These are phyloP conservation scores for Proteromonas lacertae DNA, from an alignment of 352 stramenopile species.

Conservation along the genomic window DNA sequence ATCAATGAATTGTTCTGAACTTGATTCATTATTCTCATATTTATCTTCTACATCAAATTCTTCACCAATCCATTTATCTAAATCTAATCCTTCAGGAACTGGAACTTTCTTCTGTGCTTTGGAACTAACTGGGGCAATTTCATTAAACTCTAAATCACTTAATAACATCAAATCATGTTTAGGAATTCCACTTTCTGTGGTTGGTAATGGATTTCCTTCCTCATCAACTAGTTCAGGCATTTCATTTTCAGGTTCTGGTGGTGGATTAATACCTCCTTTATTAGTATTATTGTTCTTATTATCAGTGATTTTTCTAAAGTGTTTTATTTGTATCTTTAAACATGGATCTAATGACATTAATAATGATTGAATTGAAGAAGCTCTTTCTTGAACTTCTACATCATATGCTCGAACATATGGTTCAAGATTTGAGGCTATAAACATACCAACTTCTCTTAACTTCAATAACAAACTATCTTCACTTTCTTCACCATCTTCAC, in stretches of 20 bases:
- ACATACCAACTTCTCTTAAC: not conserved
- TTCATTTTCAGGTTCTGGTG: not conserved
- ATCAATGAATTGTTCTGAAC: not conserved
- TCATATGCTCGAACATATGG: constrained; percentile 49
- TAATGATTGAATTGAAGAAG: constrained; percentile 23
- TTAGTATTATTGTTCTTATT: not conserved
- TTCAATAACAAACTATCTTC: constrained; percentile 24
- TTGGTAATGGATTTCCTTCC: constrained; percentile 3
- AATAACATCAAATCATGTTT: constrained; percentile 3
- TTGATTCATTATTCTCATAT: not conserved
- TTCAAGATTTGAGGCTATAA: not conserved
- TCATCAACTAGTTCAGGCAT: not conserved
- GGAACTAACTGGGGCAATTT: constrained; percentile 34
- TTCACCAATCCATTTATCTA: constrained; percentile 7
- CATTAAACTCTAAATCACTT: constrained; percentile 29
- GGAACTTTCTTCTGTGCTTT: constrained; percentile 62
- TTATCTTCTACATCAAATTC: not conserved
- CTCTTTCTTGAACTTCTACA: constrained; percentile 71
- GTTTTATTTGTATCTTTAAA: not conserved
- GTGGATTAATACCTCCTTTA: not conserved
- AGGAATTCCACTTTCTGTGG: constrained; percentile 25
- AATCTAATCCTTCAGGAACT: constrained; percentile 26
- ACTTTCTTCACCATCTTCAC: constrained; percentile 28
- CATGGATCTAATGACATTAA: constrained; percentile 15
- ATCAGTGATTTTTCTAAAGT: not conserved